Evolutionary conservation across 2,329 filamentous ascomycete species (phyloP).

Genomic region (Pseudogymnoascus sp.): DNA sequence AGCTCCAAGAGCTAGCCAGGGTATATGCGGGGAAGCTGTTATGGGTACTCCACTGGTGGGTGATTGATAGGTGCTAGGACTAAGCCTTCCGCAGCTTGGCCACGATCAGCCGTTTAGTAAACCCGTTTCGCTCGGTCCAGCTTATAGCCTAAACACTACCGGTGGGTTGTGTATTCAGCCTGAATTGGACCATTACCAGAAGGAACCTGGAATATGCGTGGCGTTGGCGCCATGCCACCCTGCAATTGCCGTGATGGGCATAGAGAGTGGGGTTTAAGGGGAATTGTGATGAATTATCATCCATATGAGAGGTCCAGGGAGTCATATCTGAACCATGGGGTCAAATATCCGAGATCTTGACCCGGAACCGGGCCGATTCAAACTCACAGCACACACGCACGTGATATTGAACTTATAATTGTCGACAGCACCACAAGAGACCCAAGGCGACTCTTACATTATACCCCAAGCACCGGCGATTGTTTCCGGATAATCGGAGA

Average conservation of each 20-base stretch:
- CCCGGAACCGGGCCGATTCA: neutral
- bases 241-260: neutral
- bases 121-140: neutral
- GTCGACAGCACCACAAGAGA: neutral
- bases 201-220: neutral
- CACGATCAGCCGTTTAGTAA: neutral
- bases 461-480: no score
- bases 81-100: neutral
- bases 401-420: neutral
- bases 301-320: neutral
- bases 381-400: neutral
- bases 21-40: constrained; percentile 1
- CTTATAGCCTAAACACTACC: constrained; percentile 1
- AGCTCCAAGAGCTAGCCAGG: neutral
- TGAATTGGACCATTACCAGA: neutral
- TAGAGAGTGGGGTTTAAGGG: neutral
- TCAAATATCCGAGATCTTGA: neutral
- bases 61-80: neutral
- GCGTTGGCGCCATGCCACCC: neutral
- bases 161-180: neutral
- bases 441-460: no score
- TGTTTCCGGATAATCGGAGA: no score
- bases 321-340: neutral
- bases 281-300: constrained; percentile 11
- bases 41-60: neutral